Evolutionary conservation across 495 filamentous ascomycete species (phyloP).

Genomic region (Penicillium cosmopolitanum): DNA sequence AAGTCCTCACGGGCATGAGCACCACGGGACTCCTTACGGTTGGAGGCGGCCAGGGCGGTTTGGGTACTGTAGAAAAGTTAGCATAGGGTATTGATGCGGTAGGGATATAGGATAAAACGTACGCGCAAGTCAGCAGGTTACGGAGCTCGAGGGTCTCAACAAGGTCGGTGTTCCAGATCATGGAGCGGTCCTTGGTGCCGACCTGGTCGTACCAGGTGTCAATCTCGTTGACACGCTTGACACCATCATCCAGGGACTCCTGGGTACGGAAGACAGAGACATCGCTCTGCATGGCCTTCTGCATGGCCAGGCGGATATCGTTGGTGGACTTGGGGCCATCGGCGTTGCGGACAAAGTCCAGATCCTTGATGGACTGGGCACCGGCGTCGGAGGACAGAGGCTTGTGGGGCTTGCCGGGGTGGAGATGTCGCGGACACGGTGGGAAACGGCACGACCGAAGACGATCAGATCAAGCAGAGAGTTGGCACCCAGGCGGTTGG

Average conservation of each 20-base stretch:
- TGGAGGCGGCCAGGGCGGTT: constrained; percentile 83
- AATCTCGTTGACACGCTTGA: constrained; percentile 75
- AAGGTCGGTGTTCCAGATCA: constrained; percentile 99
- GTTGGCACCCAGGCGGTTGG: constrained; percentile 96
- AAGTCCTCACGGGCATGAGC: constrained; percentile 95
- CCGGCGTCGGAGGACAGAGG: constrained; percentile 81
- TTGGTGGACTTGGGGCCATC: constrained; percentile 82
- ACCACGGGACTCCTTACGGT: constrained; percentile 91
- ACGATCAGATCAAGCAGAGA: constrained; percentile 96
- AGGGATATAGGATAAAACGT: constrained; percentile 41
- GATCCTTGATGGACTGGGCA: constrained; percentile 79
- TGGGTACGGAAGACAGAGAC: constrained; percentile 97
- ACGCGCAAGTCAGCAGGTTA: constrained; percentile 94
- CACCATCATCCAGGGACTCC: constrained; percentile 84
- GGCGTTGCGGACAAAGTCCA: constrained; percentile 83
- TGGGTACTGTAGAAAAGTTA: constrained; percentile 58
- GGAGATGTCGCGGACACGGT: constrained; percentile 91
- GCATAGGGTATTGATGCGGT: neutral
- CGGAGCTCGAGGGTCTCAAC: constrained; percentile 93
- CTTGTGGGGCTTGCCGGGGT: constrained; percentile 73
- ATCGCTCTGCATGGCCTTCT: constrained; percentile 97
- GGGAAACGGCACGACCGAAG: constrained; percentile 94
- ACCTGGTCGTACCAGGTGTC: constrained; percentile 80
- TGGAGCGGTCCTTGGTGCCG: constrained; percentile 94
- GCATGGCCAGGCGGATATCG: constrained; percentile 90